Evolutionary conservation across 306 rosid genomes (phyloP).

Genomic region (Prunus persica): DNA sequence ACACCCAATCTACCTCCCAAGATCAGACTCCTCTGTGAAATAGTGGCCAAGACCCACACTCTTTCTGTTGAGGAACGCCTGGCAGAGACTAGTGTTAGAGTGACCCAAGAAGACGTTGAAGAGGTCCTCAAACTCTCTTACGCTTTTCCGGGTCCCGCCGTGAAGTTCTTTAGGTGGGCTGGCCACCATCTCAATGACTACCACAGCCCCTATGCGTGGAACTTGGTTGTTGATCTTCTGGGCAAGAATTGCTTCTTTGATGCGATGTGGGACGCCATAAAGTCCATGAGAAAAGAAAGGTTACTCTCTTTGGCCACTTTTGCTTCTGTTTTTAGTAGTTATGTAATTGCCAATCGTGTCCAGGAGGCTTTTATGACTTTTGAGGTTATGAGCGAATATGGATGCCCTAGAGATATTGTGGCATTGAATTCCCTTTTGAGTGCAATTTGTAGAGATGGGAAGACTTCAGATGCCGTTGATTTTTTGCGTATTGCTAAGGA

Average conservation of each 20-base stretch:
- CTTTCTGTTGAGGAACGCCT: conserved; percentile 36
- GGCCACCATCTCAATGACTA: conserved; percentile 46
- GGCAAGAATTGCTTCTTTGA: conserved; percentile 59
- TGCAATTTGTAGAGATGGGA: conserved; percentile 62
- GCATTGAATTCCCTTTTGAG: conserved; percentile 61
- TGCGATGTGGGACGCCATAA: conserved; percentile 71
- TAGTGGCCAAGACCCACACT: conserved; percentile 45
- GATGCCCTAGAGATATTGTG: conserved; percentile 38
- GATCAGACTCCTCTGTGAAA: conserved; percentile 40
- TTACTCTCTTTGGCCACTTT: conserved; percentile 54
- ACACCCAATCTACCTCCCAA: conserved; percentile 29
- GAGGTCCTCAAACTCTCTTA: conserved; percentile 60
- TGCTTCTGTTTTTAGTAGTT: conserved; percentile 63
- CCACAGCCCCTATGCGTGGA: conserved; percentile 71
- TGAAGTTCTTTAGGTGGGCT: conserved; percentile 72
- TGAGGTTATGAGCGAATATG: conserved; percentile 52
- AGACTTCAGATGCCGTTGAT: conserved; percentile 37
- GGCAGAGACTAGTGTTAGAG: conserved; percentile 25
- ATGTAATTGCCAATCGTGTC: conserved; percentile 35
- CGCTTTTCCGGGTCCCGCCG: conserved; percentile 49
- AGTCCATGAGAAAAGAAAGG: conserved; percentile 42
- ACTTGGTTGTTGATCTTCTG: conserved; percentile 53
- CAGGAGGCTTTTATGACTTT: conserved; percentile 47
- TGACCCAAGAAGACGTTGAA: conserved; percentile 49
- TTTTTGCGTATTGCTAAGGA: conserved; percentile 45